Evolutionary conservation across 495 filamentous ascomycete genomes (phyloP).

Genomic region (Geopyxis carbonaria): DNA sequence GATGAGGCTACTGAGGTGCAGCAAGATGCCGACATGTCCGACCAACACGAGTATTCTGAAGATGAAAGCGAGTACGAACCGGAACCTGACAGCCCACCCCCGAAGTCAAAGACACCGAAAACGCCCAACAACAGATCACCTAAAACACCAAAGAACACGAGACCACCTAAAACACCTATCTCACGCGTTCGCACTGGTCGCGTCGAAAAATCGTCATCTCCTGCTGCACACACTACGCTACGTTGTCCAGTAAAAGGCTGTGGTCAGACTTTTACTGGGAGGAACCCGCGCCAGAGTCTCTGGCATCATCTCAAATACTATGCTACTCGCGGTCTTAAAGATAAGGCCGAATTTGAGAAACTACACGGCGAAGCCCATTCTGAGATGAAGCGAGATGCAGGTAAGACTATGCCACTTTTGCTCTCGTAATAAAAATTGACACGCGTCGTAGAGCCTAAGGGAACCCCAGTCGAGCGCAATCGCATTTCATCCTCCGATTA

Average conservation of each 20-base stretch:
- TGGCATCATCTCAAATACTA: slow-evolving; percentile 25
- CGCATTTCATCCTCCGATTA: slow-evolving; percentile 23
- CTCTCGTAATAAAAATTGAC: slow-evolving; percentile 1
- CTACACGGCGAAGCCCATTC: slow-evolving; percentile 21
- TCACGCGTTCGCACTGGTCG: slow-evolving; percentile 18
- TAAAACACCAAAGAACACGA: slow-evolving; percentile 12
- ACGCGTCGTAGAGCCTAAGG: slow-evolving; percentile 19
- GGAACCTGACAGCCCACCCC: slow-evolving; percentile 2
- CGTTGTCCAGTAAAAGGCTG: slow-evolving; percentile 24
- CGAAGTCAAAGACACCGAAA: slow-evolving; percentile 1
- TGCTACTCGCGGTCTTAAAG: slow-evolving; percentile 22
- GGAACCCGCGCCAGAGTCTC: slow-evolving; percentile 23
- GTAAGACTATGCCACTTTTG: slow-evolving; percentile 9
- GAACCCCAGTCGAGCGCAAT: slow-evolving; percentile 23
- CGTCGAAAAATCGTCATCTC: slow-evolving; percentile 17
- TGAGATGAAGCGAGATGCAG: slow-evolving; percentile 23
- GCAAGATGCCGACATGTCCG: slow-evolving; percentile 4
- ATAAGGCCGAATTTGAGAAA: slow-evolving; percentile 23
- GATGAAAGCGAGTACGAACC: slow-evolving; percentile 5
- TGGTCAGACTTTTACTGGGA: slow-evolving; percentile 22
- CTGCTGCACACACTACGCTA: slow-evolving; percentile 13
- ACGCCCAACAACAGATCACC: neutral
- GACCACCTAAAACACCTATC: slow-evolving; percentile 12
- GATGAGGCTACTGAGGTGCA: neutral
- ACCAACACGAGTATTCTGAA: slow-evolving; percentile 5